phyloP scores from a whole-genome alignment of 306 rosid genomes.

The Quercus variabilis region DNA sequence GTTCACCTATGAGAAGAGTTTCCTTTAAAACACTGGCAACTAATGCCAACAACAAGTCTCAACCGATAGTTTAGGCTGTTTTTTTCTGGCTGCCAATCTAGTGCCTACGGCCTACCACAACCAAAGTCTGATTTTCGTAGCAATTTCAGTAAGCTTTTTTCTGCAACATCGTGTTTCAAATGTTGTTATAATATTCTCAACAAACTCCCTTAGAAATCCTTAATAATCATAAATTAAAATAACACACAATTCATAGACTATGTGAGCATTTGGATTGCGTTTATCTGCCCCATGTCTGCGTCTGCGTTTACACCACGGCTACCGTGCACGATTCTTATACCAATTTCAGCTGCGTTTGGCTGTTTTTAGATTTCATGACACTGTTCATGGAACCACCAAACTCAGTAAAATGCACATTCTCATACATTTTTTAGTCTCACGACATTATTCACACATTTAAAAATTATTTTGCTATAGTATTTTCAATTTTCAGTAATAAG shows the following conservation, averaged over 20 bases:
- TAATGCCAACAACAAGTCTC: background rate
- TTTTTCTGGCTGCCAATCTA: background rate
- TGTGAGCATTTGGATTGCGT: no score
- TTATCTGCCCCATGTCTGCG: fast-evolving
- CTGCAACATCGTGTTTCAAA: background rate
- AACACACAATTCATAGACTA: no score
- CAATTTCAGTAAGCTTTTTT: background rate
- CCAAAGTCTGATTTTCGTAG: background rate
- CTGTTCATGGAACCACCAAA: no score
- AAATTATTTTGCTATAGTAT: no score
- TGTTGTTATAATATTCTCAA: background rate
- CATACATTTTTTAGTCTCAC: no score
- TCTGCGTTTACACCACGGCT: no score
- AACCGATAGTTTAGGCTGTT: background rate
- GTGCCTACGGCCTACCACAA: background rate
- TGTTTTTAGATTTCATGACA: fast-evolving
- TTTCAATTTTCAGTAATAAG: no score
- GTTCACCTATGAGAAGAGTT: background rate
- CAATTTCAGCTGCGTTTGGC: no score
- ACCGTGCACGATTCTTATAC: no score
- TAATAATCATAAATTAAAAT: background rate
- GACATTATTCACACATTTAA: no score
- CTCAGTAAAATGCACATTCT: no score
- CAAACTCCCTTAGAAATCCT: background rate
- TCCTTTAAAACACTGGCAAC: background rate